Evolutionary conservation across 225 moss, liverwort and hornwort species (phyloP).

Genomic region (Marchantia paleacea): DNA sequence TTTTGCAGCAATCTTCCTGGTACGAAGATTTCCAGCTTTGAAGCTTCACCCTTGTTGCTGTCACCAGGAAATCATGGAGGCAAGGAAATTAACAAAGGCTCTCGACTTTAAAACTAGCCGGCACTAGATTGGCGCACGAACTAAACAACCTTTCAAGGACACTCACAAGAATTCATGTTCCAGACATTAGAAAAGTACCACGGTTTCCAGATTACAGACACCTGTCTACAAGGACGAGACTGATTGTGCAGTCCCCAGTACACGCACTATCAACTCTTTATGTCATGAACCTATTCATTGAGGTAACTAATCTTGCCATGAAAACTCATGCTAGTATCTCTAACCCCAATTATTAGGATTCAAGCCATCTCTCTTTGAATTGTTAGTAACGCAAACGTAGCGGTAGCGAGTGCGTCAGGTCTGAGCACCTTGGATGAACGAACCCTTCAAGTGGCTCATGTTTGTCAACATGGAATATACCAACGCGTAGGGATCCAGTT

Average conservation of each 20-base stretch:
- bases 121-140: too few species aligned
- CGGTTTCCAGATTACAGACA: too few species aligned
- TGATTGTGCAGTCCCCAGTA: not conserved
- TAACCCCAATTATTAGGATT: not conserved
- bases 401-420: not conserved
- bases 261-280: not conserved
- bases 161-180: too few species aligned
- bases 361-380: not conserved
- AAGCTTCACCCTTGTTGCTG: conserved; percentile 48
- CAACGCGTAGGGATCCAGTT: conserved; percentile 36
- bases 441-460: conserved; percentile 43
- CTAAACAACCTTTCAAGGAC: too few species aligned
- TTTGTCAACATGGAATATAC: conserved; percentile 42
- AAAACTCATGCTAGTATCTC: not conserved
- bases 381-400: not conserved
- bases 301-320: not conserved
- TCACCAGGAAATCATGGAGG: not conserved
- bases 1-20: conserved; percentile 43
- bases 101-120: too few species aligned
- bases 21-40: conserved; percentile 34
- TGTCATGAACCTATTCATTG: not conserved
- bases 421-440: conserved; percentile 39
- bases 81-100: too few species aligned
- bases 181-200: too few species aligned
- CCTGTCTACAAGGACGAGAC: not conserved